A percentile compares a stretch with the other conserved stretches of the same genome.
These are phyloP conservation scores for Jaapia argillacea DNA, from an alignment of 768 basidiomycete genomes.

Conservation along the genomic window DNA sequence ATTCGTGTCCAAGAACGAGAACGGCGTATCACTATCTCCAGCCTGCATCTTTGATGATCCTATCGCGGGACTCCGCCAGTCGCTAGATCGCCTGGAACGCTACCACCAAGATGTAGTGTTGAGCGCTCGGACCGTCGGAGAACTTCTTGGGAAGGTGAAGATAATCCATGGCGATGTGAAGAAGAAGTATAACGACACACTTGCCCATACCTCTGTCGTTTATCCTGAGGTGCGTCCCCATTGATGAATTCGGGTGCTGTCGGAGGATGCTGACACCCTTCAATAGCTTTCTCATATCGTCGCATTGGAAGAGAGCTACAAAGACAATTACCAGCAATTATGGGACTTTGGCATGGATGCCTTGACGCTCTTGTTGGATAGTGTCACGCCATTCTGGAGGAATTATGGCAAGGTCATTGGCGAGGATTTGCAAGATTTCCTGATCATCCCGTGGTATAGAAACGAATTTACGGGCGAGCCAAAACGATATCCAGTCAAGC, in stretches of 20 bases:
- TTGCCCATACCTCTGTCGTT: slow-evolving; percentile 60
- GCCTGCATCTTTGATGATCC: slow-evolving; percentile 42
- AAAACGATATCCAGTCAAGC: slow-evolving; percentile 51
- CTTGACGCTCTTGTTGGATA: slow-evolving; percentile 65
- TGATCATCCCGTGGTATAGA: slow-evolving; percentile 74
- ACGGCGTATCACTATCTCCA: slow-evolving; percentile 12
- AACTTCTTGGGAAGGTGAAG: slow-evolving; percentile 43
- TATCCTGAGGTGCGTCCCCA: slow-evolving; percentile 63
- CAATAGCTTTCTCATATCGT: slow-evolving; percentile 58
- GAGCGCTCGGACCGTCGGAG: slow-evolving; percentile 39
- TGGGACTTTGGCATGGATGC: slow-evolving; percentile 79
- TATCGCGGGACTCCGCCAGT: slow-evolving; percentile 36
- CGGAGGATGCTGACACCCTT: slow-evolving; percentile 3
- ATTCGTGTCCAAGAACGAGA: slow-evolving; percentile 10
- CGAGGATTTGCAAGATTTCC: slow-evolving; percentile 69
- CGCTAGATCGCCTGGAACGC: slow-evolving; percentile 39
- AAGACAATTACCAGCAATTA: slow-evolving; percentile 69
- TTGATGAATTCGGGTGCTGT: neutral
- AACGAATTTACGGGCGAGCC: slow-evolving; percentile 78
- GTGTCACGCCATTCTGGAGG: slow-evolving; percentile 73
- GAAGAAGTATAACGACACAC: slow-evolving; percentile 50
- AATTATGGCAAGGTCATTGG: slow-evolving; percentile 77
- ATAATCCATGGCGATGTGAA: slow-evolving; percentile 46
- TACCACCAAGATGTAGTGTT: slow-evolving; percentile 33
- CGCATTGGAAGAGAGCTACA: slow-evolving; percentile 68